Conservation (phyloP, 164 flowering plant species). For the Aristolochia fimbriata region DNA sequence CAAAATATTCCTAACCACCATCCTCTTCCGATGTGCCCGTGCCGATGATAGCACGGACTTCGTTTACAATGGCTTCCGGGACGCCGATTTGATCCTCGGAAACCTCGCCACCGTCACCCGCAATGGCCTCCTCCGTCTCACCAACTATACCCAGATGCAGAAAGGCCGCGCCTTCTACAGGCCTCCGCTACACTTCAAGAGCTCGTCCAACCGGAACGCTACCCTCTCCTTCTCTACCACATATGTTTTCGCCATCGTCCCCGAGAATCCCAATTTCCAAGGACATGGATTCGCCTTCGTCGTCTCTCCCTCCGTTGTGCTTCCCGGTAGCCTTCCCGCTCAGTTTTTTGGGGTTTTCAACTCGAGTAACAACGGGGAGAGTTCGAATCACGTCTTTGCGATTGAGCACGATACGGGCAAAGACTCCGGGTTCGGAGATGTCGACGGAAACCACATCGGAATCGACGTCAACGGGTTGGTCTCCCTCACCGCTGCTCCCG, state of each 20-base stretch:
- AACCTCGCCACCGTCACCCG: conserved; percentile 18
- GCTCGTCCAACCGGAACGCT: neutral
- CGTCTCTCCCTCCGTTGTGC: conserved; percentile 11
- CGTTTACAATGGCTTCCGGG: conserved; percentile 23
- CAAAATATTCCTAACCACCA: too few species aligned
- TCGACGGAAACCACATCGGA: conserved; percentile 22
- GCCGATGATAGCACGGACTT: too few species aligned
- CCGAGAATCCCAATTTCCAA: neutral
- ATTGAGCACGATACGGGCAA: conserved; percentile 13
- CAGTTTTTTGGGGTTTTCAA: conserved; percentile 21
- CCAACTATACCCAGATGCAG: conserved; percentile 17
- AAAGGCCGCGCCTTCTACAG: conserved; percentile 20
- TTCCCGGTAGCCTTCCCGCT: conserved; percentile 8
- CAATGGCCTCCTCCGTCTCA: conserved; percentile 29
- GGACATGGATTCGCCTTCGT: conserved; percentile 24
- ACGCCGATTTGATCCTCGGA: conserved; percentile 14
- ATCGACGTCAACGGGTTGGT: conserved; percentile 19
- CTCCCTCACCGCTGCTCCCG: conserved; percentile 13
- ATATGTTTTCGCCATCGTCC: conserved; percentile 12
- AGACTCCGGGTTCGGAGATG: conserved; percentile 10
- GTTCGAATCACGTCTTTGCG: conserved; percentile 16
- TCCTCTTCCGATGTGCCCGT: too few species aligned
- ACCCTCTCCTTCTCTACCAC: conserved; percentile 22
- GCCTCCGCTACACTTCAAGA: conserved; percentile 12
- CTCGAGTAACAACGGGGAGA: conserved; percentile 4